Evolutionary conservation across 2,329 filamentous ascomycete genomes (phyloP), one percentile per base, ranked within the genome.

Genomic region (Diaporthe longicolla): DNA sequence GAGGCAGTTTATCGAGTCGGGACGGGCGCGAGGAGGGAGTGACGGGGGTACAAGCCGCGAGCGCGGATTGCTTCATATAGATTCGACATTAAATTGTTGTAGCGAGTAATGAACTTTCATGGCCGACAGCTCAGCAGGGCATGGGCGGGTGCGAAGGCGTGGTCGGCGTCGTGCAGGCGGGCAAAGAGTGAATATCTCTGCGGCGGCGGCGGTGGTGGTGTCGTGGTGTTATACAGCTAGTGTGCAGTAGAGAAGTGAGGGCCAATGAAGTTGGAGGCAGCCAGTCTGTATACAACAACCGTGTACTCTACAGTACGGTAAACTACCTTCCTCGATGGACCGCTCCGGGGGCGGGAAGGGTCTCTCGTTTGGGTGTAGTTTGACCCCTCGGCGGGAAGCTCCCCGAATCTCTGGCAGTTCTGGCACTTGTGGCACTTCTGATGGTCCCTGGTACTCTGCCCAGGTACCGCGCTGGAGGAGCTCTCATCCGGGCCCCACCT

Each of bases 51-150:
- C 78, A 79, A 78, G 78, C 76, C 78, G 79, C 71, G 79, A 80
- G 78, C 74, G 79, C 79, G 79, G 77, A 77, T 79, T 81, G 81
- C 82, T 81, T 84, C 82, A 83, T 83, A 80, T 81, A 80, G 79
- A 77, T 79, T 82, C 78, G 77, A 78, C 78, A 78, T 77, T 71
- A 78, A 80, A 74, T 77, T 73, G 76, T 65, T 71, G 73, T 76
- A 76, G 76, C 73, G 78, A 66, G 55, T 71, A 73, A 74, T 73
- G 72, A 76, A 74, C 75, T 78, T 71, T 79, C 79, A 80, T 80
- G 77, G 77, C 77, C 77, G 75, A 63, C 45, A 73, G 74, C 37
- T 70, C 76, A 71, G 68, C 73, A 72, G 54, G 55, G 61, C 73
- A 59, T 57, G 55, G 52, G 37, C 26, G 17, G 32, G 54, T 32